Evolutionary conservation across 768 basidiomycete genomes (phyloP).

Genomic region (Auriculariales sp.): DNA sequence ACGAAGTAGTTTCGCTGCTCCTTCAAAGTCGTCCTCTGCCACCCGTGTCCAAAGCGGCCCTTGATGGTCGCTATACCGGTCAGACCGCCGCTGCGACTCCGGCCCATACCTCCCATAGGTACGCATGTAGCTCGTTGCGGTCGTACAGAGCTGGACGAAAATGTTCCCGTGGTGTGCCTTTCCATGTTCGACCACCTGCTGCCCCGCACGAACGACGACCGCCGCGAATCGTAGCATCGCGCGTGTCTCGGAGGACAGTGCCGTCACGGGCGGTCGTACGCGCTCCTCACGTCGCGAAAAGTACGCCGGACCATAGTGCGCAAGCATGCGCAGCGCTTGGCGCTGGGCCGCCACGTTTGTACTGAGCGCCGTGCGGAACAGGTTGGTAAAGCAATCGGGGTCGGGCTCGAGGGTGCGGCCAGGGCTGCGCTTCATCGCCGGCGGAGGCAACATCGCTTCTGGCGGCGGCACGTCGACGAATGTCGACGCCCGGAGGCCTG

Average conservation of each 20-base stretch:
- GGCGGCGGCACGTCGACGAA: not conserved
- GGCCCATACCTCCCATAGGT: not conserved
- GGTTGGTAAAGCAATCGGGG: slow-evolving; percentile 37
- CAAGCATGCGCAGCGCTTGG: slow-evolving; percentile 46
- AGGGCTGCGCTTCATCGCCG: slow-evolving; percentile 24
- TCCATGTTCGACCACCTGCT: not conserved
- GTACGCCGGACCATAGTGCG: slow-evolving; percentile 22
- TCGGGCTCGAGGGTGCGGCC: slow-evolving; percentile 33
- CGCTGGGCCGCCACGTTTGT: slow-evolving; percentile 35
- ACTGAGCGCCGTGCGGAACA: slow-evolving; percentile 44
- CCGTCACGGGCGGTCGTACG: not conserved
- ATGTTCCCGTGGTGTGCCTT: not conserved
- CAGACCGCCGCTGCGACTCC: not conserved
- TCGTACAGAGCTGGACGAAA: not conserved
- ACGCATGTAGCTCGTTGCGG: not conserved
- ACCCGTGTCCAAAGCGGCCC: not conserved
- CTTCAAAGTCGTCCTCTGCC: not conserved
- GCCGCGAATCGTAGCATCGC: not conserved
- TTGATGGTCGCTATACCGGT: not conserved
- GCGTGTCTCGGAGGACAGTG: too few relatives aligned
- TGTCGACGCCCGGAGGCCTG: slow-evolving; percentile 30
- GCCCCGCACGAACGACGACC: not conserved
- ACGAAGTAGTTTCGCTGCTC: not conserved
- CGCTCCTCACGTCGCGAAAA: not conserved
- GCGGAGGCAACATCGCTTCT: slow-evolving; percentile 18